Evolutionary conservation across 164 flowering plant species (phyloP).

Genomic region (Chimonanthus praecox): DNA sequence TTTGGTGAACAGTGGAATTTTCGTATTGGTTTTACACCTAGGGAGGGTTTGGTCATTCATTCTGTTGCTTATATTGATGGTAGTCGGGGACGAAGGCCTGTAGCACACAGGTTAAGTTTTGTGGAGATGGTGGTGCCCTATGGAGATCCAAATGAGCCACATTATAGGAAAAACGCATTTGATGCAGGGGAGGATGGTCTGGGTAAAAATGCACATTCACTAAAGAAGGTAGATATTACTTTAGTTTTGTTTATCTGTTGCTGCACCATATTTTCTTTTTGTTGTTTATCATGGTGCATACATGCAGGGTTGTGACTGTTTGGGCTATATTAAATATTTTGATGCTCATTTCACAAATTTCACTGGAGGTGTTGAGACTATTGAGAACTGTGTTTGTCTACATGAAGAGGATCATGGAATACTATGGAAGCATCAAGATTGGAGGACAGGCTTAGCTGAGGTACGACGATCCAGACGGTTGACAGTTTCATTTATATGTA

Average conservation of each 20-base stretch:
- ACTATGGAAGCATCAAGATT: conserved; percentile 92
- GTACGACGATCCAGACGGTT: conserved; percentile 78
- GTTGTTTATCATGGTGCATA: not conserved
- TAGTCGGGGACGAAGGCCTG: conserved; percentile 78
- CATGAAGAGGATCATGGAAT: conserved; percentile 94
- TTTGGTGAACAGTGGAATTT: conserved; percentile 72
- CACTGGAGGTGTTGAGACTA: conserved; percentile 93
- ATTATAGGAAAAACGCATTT: conserved; percentile 91
- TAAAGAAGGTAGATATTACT: conserved; percentile 53
- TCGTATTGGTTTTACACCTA: conserved; percentile 83
- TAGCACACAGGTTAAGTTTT: conserved; percentile 86
- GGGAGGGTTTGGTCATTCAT: conserved; percentile 80
- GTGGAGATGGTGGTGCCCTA: conserved; percentile 97
- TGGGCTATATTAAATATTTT: conserved; percentile 80
- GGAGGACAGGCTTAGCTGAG: conserved; percentile 88
- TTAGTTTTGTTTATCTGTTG: not conserved
- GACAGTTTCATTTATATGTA: conserved; percentile 72
- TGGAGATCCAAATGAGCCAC: conserved; percentile 95
- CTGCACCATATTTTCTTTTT: not conserved
- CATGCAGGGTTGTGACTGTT: conserved; percentile 87
- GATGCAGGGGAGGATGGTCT: conserved; percentile 98
- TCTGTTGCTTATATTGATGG: conserved; percentile 94
- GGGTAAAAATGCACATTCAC: conserved; percentile 92
- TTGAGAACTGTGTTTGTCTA: conserved; percentile 90
- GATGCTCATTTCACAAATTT: conserved; percentile 91